Conservation (phyloP, 75 land plant species). For the Pinus albicaulis region DNA sequence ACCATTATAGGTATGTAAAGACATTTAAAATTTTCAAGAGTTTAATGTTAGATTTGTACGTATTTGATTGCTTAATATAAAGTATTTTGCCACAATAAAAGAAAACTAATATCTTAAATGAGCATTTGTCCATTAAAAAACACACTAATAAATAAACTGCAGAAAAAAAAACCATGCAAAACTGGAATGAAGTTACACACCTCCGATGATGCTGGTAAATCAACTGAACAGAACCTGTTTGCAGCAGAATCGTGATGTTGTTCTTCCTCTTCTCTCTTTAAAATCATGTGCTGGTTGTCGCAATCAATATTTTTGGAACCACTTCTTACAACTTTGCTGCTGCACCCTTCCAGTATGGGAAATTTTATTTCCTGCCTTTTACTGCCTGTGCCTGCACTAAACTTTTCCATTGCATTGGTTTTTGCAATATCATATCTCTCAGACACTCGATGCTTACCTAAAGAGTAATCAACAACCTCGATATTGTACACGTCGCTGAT, state of each 20-base stretch:
- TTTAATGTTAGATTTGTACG: background rate
- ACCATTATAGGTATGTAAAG: background rate
- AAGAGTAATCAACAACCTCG: slow-evolving; percentile 24
- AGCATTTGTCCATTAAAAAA: background rate
- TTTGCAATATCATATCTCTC: background rate
- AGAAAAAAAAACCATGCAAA: background rate
- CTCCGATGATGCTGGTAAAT: slow-evolving; percentile 3
- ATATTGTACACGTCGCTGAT: slow-evolving; percentile 65
- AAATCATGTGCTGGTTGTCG: background rate
- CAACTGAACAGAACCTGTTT: background rate
- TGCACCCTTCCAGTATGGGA: background rate
- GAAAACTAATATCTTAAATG: background rate
- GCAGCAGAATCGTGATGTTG: background rate
- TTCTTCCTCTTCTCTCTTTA: background rate
- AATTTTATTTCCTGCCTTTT: background rate
- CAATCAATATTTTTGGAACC: background rate
- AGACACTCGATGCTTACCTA: slow-evolving; percentile 4
- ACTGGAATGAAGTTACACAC: background rate
- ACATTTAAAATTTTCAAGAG: background rate
- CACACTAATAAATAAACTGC: background rate
- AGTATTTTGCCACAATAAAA: background rate
- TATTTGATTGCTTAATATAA: background rate
- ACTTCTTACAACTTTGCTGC: background rate
- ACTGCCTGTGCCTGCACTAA: background rate
- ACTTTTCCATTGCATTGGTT: background rate